Conservation (phyloP, 2,329 filamentous ascomycete species). For the Beauveria sp. region DNA sequence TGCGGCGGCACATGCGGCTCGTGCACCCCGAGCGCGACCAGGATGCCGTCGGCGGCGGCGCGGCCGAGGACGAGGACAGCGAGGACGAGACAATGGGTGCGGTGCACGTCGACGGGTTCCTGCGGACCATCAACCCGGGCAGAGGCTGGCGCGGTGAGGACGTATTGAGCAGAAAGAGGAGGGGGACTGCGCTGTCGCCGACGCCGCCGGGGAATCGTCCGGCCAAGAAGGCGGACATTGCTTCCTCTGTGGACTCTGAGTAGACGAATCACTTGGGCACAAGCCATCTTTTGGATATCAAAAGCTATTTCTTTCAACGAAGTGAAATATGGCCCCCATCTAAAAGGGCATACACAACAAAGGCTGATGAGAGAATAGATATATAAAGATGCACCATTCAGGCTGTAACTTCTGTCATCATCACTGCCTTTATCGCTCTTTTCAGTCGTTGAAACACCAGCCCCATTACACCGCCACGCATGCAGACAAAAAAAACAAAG, state of each 20-base stretch:
- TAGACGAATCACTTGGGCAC: not conserved
- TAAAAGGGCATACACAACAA: not conserved
- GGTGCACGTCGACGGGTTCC: slow-evolving; percentile 61
- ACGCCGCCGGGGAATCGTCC: not conserved
- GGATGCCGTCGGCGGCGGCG: slow-evolving; percentile 12
- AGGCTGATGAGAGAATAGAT: too few species aligned
- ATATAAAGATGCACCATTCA: too few species aligned
- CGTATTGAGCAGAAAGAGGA: slow-evolving; percentile 20
- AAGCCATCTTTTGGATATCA: not conserved
- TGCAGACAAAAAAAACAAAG: not conserved
- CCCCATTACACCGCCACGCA: not conserved
- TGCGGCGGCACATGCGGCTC: slow-evolving; percentile 30
- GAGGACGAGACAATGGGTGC: slow-evolving; percentile 52
- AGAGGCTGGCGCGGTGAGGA: slow-evolving; percentile 40
- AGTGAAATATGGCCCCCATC: not conserved
- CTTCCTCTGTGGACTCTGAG: not conserved
- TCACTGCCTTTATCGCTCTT: too few species aligned
- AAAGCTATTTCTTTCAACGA: not conserved
- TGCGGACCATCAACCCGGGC: slow-evolving; percentile 45
- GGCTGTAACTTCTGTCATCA: too few species aligned
- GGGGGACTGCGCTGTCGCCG: not conserved
- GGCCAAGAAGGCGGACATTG: not conserved
- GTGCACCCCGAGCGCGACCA: slow-evolving; percentile 31
- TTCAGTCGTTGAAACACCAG: too few species aligned
- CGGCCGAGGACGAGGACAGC: slow-evolving; percentile 22